Evolutionary conservation across 768 basidiomycete species (phyloP).

Genomic region (Megacollybia marginata): DNA sequence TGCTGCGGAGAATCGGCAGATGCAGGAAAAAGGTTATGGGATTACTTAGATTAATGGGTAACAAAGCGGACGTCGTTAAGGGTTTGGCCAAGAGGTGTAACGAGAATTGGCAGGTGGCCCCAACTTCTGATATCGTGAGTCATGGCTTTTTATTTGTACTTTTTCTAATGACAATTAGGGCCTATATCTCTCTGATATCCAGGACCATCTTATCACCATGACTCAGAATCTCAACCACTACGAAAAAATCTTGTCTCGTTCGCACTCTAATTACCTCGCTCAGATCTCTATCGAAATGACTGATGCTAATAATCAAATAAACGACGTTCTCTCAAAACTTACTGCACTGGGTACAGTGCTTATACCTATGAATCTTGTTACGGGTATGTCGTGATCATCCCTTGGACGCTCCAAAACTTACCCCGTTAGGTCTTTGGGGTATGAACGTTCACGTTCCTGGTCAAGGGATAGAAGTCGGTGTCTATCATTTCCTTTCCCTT

Average conservation of each 20-base stretch:
- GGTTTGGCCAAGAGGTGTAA: conserved; percentile 97
- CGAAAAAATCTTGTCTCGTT: conserved; percentile 97
- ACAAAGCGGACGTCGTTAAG: conserved; percentile 99
- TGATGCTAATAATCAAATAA: conserved; percentile 99
- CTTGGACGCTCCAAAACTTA: background rate
- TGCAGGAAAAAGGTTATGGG: conserved; percentile 99
- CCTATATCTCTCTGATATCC: conserved; percentile 92
- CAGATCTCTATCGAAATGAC: conserved; percentile 99
- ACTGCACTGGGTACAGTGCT: conserved; percentile 97
- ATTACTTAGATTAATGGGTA: conserved; percentile 91
- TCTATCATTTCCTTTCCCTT: background rate
- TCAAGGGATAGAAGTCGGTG: conserved; percentile 44
- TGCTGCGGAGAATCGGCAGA: conserved; percentile 94
- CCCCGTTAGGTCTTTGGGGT: conserved; percentile 41
- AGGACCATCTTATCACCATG: conserved; percentile 99
- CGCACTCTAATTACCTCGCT: conserved; percentile 98
- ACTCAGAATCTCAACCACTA: conserved; percentile 99
- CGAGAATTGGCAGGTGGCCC: conserved; percentile 97
- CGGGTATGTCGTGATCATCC: conserved; percentile 41
- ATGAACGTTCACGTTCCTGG: conserved; percentile 99
- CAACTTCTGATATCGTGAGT: conserved; percentile 91
- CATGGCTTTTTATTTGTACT: background rate
- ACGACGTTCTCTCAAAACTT: conserved; percentile 94
- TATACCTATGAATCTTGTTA: conserved; percentile 95
- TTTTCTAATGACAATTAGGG: conserved; percentile 44